Evolutionary conservation across 2,329 filamentous ascomycete genomes (phyloP), one percentile per base, ranked within the genome.

Genomic region (Phoma sp.): DNA sequence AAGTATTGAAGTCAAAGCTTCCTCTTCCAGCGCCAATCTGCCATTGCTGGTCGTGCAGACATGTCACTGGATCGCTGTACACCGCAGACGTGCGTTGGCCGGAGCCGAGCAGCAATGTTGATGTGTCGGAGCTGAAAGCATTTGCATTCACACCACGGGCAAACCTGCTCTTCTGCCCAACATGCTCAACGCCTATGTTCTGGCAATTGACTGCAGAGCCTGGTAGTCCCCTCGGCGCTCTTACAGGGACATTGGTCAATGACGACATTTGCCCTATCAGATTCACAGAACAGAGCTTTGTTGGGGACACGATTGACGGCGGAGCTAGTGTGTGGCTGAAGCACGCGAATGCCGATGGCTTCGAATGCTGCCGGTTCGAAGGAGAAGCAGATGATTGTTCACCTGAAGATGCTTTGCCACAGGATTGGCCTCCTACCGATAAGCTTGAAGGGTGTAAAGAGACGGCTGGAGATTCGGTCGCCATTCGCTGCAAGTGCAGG

Each of bases 261-360:
- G 45, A 67, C 0, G 56, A 62, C 0, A 59, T 54, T 0, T 61
- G 65, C 6, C 38, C 82, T 2, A 32, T 74, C 25, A 60, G 61
- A 32, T 57, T 70, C 13, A 57, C 44, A 0, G 54, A 73, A 1
- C 78, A 82, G 49, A 75, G 80, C 3, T 82, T 77, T 52, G 70
- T 83, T 0, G 75, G 67, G 1, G 81, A 84, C 50, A 85, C 83
- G 0, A 25, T 73, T 1, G 83, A 86, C 60, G 83, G 82, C 2
- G 83, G 83, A 0, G 75, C 81, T 1, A 76, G 76, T 2, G 62
- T 74, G 1, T 85, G 80, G 80, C 61, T 83, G 4, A 71, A 69
- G 23, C 59, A 69, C 6, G 47, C 67, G 0, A 77, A 79, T 36
- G 48, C 58, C 0, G 67, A 74, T 38, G 73, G 70, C 3, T 73